Evolutionary conservation across 257 asterid species (phyloP).

Genomic region (Petunia secreta): DNA sequence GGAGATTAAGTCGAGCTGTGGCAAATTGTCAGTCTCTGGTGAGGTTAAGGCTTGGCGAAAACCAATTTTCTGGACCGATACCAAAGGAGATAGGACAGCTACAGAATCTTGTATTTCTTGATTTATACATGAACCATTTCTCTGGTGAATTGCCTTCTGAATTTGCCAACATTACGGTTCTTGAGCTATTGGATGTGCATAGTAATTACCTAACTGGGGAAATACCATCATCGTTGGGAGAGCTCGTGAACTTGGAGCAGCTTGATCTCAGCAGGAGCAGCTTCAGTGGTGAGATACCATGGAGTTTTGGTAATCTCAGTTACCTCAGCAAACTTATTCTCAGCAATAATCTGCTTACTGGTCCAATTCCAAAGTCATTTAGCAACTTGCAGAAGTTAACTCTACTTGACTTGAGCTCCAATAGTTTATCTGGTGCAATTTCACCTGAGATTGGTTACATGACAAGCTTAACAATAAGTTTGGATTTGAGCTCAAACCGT

Average conservation of each 20-base stretch:
- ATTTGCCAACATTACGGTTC: conserved; percentile 62
- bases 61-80: conserved; percentile 81
- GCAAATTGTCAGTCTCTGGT: conserved; percentile 79
- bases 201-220: conserved; percentile 64
- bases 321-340: conserved; percentile 74
- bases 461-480: conserved; percentile 68
- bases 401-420: conserved; percentile 81
- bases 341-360: conserved; percentile 62
- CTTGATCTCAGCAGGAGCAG: conserved; percentile 85
- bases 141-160: conserved; percentile 76
- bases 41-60: conserved; percentile 82
- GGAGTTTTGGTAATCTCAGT: conserved; percentile 72
- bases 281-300: conserved; percentile 66
- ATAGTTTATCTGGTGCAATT: conserved; percentile 65
- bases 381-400: conserved; percentile 68
- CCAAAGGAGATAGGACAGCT: conserved; percentile 81
- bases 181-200: conserved; percentile 81
- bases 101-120: conserved; percentile 91
- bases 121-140: conserved; percentile 76
- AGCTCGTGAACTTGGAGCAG: conserved; percentile 72
- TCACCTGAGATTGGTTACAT: conserved; percentile 68
- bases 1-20: conserved; percentile 59
- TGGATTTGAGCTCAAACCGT: conserved; percentile 67
- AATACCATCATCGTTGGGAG: conserved; percentile 61
- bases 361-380: conserved; percentile 65